A percentile compares a stretch with the other conserved stretches of the same genome.
Conservation (phyloP, 2,329 filamentous ascomycete species). For the Didymosphaeria variabile region DNA sequence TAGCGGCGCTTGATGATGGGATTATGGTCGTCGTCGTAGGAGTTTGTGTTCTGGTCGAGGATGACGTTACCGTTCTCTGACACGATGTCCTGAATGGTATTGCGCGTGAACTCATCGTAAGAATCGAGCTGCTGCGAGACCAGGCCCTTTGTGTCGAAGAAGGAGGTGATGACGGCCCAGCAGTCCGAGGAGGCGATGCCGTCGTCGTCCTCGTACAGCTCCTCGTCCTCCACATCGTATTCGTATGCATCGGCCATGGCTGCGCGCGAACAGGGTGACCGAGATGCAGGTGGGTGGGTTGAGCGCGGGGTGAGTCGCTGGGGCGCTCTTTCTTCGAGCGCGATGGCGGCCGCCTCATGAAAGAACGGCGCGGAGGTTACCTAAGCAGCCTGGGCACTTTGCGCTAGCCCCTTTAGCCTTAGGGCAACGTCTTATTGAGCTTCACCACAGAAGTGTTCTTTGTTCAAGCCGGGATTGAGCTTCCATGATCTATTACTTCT, state of each 20-base stretch:
- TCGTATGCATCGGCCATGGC: conserved; percentile 67
- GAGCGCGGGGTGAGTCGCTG: conserved; percentile 10
- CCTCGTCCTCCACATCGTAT: conserved; percentile 72
- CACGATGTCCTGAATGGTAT: conserved; percentile 93
- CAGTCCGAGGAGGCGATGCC: conserved; percentile 95
- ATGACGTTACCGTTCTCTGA: conserved; percentile 90
- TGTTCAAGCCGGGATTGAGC: background rate
- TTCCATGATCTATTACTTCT: background rate
- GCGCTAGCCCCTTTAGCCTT: background rate
- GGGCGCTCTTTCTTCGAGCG: conserved; percentile 13
- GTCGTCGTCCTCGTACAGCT: conserved; percentile 64
- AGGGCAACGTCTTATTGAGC: no score
- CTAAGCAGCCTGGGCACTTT: conserved; percentile 1
- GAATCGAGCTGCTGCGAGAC: conserved; percentile 98
- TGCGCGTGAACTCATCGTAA: conserved; percentile 95
- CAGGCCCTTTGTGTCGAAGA: conserved; percentile 94
- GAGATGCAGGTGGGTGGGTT: conserved; percentile 2
- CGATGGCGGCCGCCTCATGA: conserved; percentile 12
- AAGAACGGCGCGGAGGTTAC: conserved; percentile 9
- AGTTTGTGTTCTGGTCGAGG: conserved; percentile 88
- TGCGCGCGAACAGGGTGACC: conserved; percentile 20
- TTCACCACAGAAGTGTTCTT: no score
- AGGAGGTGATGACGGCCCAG: conserved; percentile 96
- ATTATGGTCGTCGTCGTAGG: conserved; percentile 71
- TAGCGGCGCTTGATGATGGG: conserved; percentile 89